These are phyloP conservation scores for Heritiera fomes DNA, from an alignment of 345 rosid genomes.

Conservation along the genomic window DNA sequence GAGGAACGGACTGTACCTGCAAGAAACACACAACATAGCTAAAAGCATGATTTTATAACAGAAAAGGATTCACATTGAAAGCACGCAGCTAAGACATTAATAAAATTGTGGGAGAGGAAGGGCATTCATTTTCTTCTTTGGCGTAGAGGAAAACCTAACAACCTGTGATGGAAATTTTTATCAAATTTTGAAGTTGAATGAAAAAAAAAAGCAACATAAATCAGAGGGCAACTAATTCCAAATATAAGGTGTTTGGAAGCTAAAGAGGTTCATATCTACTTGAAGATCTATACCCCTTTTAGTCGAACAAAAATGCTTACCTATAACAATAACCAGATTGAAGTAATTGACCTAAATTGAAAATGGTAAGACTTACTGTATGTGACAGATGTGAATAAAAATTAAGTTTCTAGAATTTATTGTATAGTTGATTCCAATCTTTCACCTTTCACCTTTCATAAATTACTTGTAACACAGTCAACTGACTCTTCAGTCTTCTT, in stretches of 20 bases:
- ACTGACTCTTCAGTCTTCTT: too few relatives aligned
- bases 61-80: slow-evolving; percentile 1
- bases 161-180: slow-evolving; percentile 43
- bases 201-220: neutral
- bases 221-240: neutral
- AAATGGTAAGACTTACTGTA: neutral
- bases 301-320: neutral
- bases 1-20: slow-evolving; percentile 93
- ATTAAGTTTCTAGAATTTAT: neutral
- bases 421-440: too few relatives aligned
- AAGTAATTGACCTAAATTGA: neutral
- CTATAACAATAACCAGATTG: neutral
- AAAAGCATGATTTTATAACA: neutral
- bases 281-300: neutral
- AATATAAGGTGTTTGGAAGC: neutral
- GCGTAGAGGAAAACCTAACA: slow-evolving; percentile 64
- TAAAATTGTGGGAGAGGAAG: slow-evolving; percentile 11
- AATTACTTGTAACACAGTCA: too few relatives aligned
- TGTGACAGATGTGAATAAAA: neutral
- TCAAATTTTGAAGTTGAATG: slow-evolving; percentile 7
- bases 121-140: slow-evolving; percentile 61
- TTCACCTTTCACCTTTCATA: too few relatives aligned
- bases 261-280: neutral
- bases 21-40: slow-evolving; percentile 4
- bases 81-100: neutral